These are phyloP conservation scores for Gomphus bonarii DNA, from an alignment of 1,284 basidiomycete species.

Conservation along the genomic window DNA sequence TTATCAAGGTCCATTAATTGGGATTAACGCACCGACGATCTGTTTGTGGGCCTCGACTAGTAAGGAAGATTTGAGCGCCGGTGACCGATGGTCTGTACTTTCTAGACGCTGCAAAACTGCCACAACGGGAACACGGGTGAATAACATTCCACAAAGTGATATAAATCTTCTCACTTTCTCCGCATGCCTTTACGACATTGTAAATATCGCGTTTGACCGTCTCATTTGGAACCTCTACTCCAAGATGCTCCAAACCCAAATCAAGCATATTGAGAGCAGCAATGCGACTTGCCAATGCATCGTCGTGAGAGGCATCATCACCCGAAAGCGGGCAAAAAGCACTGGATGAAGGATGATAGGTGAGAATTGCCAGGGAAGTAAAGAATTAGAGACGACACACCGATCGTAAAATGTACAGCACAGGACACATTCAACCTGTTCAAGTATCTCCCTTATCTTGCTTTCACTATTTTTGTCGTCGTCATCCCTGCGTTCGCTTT, in stretches of 20 bases:
- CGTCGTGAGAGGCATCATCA: slow-evolving; percentile 80
- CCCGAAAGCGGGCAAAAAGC: slow-evolving; percentile 57
- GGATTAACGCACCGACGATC: slow-evolving; percentile 53
- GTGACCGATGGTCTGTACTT: slow-evolving; percentile 42
- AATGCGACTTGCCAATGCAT: slow-evolving; percentile 77
- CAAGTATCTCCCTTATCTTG: slow-evolving; percentile 47
- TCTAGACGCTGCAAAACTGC: slow-evolving; percentile 66
- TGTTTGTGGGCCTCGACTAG: slow-evolving; percentile 78
- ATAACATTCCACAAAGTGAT: not conserved
- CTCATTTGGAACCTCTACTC: slow-evolving; percentile 55
- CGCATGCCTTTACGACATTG: slow-evolving; percentile 61
- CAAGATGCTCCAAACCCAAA: slow-evolving; percentile 77
- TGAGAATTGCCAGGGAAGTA: slow-evolving; percentile 22
- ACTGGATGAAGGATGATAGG: slow-evolving; percentile 22
- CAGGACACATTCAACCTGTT: slow-evolving; percentile 60
- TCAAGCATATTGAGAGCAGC: slow-evolving; percentile 88
- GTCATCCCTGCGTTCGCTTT: slow-evolving; percentile 5
- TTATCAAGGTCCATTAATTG: not conserved
- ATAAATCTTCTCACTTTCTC: slow-evolving; percentile 46
- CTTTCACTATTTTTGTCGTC: slow-evolving; percentile 24
- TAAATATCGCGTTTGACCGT: slow-evolving; percentile 46
- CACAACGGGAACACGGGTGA: not conserved
- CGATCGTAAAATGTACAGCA: slow-evolving; percentile 66
- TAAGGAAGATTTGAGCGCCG: slow-evolving; percentile 70
- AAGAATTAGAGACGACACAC: slow-evolving; percentile 29